Percentiles rank a stretch among this genome's conserved stretches.
Evolutionary conservation across 495 filamentous ascomycete species (phyloP).

Genomic region (Diplogelasinospora grovesii): DNA sequence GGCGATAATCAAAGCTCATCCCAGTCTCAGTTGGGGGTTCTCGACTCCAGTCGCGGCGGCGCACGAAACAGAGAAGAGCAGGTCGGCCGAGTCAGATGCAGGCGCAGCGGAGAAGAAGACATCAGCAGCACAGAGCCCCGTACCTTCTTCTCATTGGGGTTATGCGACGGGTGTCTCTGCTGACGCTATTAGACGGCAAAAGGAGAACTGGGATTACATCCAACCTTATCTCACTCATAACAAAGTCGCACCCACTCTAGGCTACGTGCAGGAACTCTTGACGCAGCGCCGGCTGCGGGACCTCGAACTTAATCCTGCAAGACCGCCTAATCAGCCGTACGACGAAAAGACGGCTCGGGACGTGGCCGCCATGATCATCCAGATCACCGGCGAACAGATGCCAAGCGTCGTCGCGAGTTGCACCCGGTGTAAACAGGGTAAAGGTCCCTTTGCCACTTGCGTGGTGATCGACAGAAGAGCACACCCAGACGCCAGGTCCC

Average conservation of each 20-base stretch:
- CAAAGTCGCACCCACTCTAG: neutral
- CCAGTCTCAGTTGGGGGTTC: too few relatives aligned
- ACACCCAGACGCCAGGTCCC: slow-evolving; percentile 1
- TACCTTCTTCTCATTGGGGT: too few relatives aligned
- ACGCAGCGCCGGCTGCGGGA: slow-evolving; percentile 12
- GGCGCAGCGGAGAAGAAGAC: too few relatives aligned
- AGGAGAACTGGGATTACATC: slow-evolving; percentile 8
- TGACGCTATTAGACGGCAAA: too few relatives aligned
- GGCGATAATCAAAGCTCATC: too few relatives aligned
- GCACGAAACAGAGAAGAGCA: too few relatives aligned
- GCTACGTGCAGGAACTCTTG: slow-evolving; percentile 8
- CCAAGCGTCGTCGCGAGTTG: slow-evolving; percentile 11
- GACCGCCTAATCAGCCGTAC: slow-evolving; percentile 1
- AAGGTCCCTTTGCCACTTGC: slow-evolving; percentile 9
- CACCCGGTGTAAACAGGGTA: slow-evolving; percentile 8
- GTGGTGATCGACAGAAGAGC: slow-evolving; percentile 6
- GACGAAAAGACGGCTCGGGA: slow-evolving; percentile 12
- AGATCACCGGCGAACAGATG: slow-evolving; percentile 16
- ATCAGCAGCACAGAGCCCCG: too few relatives aligned
- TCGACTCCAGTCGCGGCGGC: too few relatives aligned
- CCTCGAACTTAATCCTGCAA: slow-evolving; percentile 9
- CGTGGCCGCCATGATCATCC: slow-evolving; percentile 23
- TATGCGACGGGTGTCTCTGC: too few relatives aligned
- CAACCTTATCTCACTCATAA: slow-evolving; percentile 2
- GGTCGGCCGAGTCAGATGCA: too few relatives aligned